phyloP scores from a whole-genome alignment of 176 grass and related monocot species.

The Bromus sterilis region DNA sequence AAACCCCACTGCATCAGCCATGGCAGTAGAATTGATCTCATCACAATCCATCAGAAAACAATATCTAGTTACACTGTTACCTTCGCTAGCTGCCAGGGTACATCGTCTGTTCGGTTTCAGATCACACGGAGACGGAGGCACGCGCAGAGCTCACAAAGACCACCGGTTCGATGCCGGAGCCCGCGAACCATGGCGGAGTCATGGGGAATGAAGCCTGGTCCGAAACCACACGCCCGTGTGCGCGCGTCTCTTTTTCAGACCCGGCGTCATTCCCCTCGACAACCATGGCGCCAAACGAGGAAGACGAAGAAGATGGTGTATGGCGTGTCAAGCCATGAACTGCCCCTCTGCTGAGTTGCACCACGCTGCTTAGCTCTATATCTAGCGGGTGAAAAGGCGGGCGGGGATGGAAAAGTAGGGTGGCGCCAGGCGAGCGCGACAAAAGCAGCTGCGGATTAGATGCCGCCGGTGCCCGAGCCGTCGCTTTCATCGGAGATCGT shows the following conservation, averaged over 20 bases:
- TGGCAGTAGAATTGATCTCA: background rate
- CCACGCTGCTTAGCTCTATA: too few species aligned
- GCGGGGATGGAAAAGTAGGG: background rate
- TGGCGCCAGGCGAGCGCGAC: background rate
- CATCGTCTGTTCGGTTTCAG: background rate
- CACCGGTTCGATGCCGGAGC: background rate
- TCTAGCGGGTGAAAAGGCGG: background rate
- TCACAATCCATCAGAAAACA: background rate
- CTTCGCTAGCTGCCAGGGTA: background rate
- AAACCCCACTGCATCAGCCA: background rate
- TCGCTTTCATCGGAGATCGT: conserved; percentile 1
- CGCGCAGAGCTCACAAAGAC: background rate
- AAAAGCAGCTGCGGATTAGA: background rate
- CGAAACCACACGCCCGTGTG: conserved; percentile 17
- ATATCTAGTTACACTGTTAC: background rate
- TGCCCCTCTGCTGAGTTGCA: too few species aligned
- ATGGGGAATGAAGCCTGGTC: conserved; percentile 79
- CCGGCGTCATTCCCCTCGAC: conserved; percentile 47
- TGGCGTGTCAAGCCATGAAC: background rate
- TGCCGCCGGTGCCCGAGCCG: conserved; percentile 28
- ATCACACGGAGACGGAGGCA: background rate
- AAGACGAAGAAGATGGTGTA: background rate
- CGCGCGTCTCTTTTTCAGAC: conserved; percentile 23
- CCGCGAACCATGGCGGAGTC: conserved; percentile 16
- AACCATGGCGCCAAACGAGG: conserved; percentile 17